Evolutionary conservation across 352 stramenopile species (phyloP).

Genomic region (Globisporangium splendens): DNA sequence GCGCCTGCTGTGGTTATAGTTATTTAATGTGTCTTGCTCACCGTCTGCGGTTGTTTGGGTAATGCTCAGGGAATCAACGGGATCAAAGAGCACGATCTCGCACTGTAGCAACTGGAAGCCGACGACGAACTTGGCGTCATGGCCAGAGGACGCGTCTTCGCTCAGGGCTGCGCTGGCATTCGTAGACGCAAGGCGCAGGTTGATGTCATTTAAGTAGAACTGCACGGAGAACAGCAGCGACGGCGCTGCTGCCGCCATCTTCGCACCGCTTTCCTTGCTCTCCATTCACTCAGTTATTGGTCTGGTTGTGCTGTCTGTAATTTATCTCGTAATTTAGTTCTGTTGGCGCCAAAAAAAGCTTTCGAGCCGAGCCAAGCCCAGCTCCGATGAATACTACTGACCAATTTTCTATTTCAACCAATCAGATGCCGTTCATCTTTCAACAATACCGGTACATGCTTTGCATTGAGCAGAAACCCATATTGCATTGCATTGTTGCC

Average conservation of each 20-base stretch:
- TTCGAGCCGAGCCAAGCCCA: no score
- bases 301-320: no score
- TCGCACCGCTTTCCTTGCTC: neutral
- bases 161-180: neutral
- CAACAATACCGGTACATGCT: no score
- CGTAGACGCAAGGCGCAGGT: neutral
- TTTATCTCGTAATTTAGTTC: no score
- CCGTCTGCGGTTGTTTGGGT: no score
- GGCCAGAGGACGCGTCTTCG: neutral
- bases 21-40: no score
- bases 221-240: conserved; percentile 44
- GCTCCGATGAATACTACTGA: no score
- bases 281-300: no score
- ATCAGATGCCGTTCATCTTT: no score
- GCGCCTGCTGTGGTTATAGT: no score
- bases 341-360: no score
- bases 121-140: conserved; percentile 16
- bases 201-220: conserved; percentile 27
- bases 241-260: conserved; percentile 3
- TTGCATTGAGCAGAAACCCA: neutral
- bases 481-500: neutral
- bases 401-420: no score
- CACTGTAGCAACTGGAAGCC: conserved; percentile 50
- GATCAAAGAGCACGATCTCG: conserved; percentile 49
- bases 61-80: neutral